Conservation (phyloP, 768 basidiomycete genomes). For the Phylloporus arenicola region DNA sequence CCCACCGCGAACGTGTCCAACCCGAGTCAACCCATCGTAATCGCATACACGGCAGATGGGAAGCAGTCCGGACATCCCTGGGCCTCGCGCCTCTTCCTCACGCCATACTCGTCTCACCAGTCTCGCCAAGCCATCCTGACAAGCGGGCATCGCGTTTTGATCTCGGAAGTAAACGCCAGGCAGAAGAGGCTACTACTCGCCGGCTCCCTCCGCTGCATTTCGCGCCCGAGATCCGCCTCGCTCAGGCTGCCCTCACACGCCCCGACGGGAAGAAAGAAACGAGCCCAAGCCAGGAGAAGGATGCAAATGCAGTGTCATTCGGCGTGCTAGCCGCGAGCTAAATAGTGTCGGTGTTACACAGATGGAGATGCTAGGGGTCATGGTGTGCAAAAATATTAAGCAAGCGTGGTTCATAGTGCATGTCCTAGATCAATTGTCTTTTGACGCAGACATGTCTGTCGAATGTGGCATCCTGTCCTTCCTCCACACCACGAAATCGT, state of each 20-base stretch:
- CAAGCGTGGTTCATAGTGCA: slow-evolving; percentile 8
- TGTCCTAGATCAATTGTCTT: slow-evolving; percentile 10
- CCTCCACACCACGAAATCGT: slow-evolving; percentile 75
- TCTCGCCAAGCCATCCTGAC: background rate
- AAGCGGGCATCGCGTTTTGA: slow-evolving; percentile 21
- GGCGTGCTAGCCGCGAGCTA: background rate
- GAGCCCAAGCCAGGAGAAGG: background rate
- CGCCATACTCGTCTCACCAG: background rate
- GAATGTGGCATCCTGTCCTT: slow-evolving; percentile 18
- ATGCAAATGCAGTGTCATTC: background rate
- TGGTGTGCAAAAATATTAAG: slow-evolving; percentile 13
- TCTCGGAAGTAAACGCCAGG: slow-evolving; percentile 14
- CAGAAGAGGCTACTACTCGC: slow-evolving; percentile 7
- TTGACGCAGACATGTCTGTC: background rate
- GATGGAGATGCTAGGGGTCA: slow-evolving; percentile 9
- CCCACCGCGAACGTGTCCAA: background rate
- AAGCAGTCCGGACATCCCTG: slow-evolving; percentile 27
- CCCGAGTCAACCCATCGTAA: background rate
- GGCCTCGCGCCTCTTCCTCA: slow-evolving; percentile 24
- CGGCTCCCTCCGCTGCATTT: slow-evolving; percentile 21
- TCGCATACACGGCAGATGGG: slow-evolving; percentile 31
- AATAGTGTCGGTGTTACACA: background rate
- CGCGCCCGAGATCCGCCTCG: slow-evolving; percentile 2
- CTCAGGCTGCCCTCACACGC: background rate
- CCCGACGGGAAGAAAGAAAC: background rate